phyloP scores from a whole-genome alignment of 495 filamentous ascomycete species.

The Barbatosphaeria neglecta region DNA sequence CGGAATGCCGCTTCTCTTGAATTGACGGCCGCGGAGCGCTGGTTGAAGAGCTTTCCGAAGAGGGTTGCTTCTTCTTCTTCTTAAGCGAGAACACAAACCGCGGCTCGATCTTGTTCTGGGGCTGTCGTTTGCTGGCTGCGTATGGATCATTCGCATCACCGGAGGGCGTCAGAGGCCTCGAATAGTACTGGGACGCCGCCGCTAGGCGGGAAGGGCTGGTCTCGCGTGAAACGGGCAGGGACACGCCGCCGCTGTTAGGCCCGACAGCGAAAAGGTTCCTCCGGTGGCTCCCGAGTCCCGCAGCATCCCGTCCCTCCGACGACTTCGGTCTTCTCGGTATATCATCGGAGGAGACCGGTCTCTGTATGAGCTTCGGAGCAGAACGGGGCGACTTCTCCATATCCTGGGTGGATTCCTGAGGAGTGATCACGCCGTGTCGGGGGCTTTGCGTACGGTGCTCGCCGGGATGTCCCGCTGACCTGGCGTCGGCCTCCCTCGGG shows the following conservation, averaged over 20 bases:
- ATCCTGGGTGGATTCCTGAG: conserved; percentile 33
- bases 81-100: conserved; percentile 62
- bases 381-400: conserved; percentile 10
- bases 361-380: conserved; percentile 10
- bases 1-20: conserved; percentile 35
- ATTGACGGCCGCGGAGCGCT: conserved; percentile 19
- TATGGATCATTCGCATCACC: conserved; percentile 85
- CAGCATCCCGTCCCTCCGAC: conserved; percentile 9
- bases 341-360: conserved; percentile 29
- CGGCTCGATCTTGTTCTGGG: conserved; percentile 62
- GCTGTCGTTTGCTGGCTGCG: conserved; percentile 66
- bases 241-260: conserved; percentile 50
- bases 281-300: conserved; percentile 36
- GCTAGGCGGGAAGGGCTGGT: conserved; percentile 52
- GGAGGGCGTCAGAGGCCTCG: conserved; percentile 62
- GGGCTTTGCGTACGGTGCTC: conserved; percentile 21
- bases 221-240: conserved; percentile 52
- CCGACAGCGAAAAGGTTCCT: conserved; percentile 65
- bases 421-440: conserved; percentile 52
- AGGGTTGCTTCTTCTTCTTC: conserved; percentile 34
- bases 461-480: conserved; percentile 10
- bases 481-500: conserved; percentile 16
- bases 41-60: conserved; percentile 31
- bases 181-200: conserved; percentile 44
- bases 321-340: conserved; percentile 4